A percentile compares a stretch with the other conserved stretches of the same genome.
These are phyloP conservation scores for Candida oleophila DNA, from an alignment of 805 yeast genomes.

Conservation along the genomic window DNA sequence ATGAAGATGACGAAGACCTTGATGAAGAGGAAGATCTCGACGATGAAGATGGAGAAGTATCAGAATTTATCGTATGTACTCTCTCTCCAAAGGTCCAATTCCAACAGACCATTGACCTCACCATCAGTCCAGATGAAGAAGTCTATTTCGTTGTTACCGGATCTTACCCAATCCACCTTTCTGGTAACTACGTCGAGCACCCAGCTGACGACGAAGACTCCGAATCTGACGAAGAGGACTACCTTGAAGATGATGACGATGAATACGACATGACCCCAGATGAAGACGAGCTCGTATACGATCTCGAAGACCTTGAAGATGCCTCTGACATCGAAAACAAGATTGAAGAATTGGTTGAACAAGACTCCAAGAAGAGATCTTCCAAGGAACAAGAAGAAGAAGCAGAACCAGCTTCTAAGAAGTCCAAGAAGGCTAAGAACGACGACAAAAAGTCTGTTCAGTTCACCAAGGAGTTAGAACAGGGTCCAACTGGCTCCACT, in stretches of 20 bases:
- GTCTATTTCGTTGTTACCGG: constrained; percentile 94
- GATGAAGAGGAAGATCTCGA: constrained; percentile 58
- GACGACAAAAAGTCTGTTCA: constrained; percentile 72
- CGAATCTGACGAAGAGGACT: constrained; percentile 51
- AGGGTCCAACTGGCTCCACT: constrained; percentile 77
- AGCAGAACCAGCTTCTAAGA: constrained; percentile 15
- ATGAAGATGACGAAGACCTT: constrained; percentile 50
- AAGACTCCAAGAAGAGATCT: constrained; percentile 30
- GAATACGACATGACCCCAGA: constrained; percentile 74
- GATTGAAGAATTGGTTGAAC: constrained; percentile 65
- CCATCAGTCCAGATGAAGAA: constrained; percentile 91
- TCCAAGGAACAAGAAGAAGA: constrained; percentile 29
- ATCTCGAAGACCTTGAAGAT: constrained; percentile 63
- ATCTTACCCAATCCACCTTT: constrained; percentile 85
- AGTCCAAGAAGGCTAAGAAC: constrained; percentile 33
- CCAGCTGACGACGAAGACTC: constrained; percentile 78
- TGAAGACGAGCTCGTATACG: constrained; percentile 65
- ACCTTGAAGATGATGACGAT: constrained; percentile 47
- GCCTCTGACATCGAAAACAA: constrained; percentile 70
- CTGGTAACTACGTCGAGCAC: constrained; percentile 95
- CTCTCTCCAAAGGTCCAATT: constrained; percentile 78
- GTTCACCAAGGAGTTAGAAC: constrained; percentile 87
- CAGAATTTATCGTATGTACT: constrained; percentile 85
- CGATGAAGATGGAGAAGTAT: constrained; percentile 71
- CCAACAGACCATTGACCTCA: constrained; percentile 90